Percentiles rank a stretch among this genome's conserved stretches.
Conservation (phyloP, 345 rosid species). For the Pistacia vera region DNA sequence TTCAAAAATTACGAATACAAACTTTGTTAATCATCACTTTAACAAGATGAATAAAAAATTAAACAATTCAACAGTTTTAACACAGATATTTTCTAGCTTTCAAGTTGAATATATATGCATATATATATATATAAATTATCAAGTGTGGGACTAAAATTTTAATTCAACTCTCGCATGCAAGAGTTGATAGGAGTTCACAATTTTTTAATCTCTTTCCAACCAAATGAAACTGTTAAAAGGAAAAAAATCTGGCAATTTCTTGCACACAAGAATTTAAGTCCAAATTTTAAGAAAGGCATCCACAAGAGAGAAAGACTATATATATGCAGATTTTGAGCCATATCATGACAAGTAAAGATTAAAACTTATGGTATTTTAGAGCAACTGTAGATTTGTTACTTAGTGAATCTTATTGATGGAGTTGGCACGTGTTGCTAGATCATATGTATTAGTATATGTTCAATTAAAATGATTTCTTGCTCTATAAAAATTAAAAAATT, state of each 20-base stretch:
- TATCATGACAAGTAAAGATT: not conserved
- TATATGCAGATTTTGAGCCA: not conserved
- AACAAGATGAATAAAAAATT: not conserved
- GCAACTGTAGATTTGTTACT: not conserved
- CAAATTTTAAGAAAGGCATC: no score
- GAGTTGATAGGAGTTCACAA: no score
- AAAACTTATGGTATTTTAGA: not conserved
- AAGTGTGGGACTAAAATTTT: no score
- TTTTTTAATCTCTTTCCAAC: no score
- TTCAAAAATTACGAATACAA: not conserved
- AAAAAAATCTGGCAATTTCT: no score
- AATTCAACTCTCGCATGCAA: no score
- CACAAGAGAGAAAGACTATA: no score
- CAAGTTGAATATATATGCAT: no score
- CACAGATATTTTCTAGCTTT: not conserved
- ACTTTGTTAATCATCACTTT: not conserved
- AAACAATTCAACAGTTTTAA: not conserved
- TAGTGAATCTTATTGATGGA: not conserved
- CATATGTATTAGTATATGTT: not conserved
- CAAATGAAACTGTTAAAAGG: no score
- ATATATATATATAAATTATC: no score
- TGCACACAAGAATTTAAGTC: no score
- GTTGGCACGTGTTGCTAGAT: not conserved
- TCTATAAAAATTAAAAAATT: not conserved
- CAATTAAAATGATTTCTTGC: slow-evolving; percentile 5